Base-by-base conservation (phyloP, 2,329 filamentous ascomycete species). In the Drechslerella dactyloides region DNA sequence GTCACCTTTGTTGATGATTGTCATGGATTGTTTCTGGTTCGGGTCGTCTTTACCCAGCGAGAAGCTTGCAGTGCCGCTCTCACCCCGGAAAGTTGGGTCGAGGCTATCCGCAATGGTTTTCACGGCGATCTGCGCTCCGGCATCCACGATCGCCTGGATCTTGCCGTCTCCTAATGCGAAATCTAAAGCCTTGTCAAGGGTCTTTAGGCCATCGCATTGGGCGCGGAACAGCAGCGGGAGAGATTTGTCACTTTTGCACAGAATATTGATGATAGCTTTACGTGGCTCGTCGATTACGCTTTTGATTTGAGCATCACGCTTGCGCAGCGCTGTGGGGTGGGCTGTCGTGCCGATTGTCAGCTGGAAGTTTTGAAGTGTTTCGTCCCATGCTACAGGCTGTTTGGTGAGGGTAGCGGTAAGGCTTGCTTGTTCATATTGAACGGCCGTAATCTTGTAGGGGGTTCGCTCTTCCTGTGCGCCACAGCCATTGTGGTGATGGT, bases 401-500 rank as follows among this genome's bases (percentile, higher is more conserved):
- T 35, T 53, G 11, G 50, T 53, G 13, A 53, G 23, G 5, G 23
- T 53, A n/a, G 23, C 50, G 4, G 21, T 30, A 13, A 35, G 27
- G 17, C n/a, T 46, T 1, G 2, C 19, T 42, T 46, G 70, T 23
- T 53, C 62, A 35, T 44, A 59, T 21, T n/a, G 33, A 30, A 59
- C 52, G 0, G 33, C 23, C 2, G 46, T 40, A 40, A 59, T 46
- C 19, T 66, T 66, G 37, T 53, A 59, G 13, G 62, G 56, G 10
- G 62, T 54, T 54, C 62, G 35, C 37, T 66, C 52, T 4, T 58
- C 54, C 11, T 58, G 46, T 0, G 35, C 30, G 35, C 62, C 54
- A 19, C 62, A 66, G 24, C 46, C 62, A 1, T 51, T 48, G 23
- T 66, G 54, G 17, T 58, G 37, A 50, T 58, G 62, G 35, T 66